Percentiles rank a stretch among this genome's conserved stretches.
Conservation (phyloP, 1,284 basidiomycete species). For the Rhodotorula sp. region DNA sequence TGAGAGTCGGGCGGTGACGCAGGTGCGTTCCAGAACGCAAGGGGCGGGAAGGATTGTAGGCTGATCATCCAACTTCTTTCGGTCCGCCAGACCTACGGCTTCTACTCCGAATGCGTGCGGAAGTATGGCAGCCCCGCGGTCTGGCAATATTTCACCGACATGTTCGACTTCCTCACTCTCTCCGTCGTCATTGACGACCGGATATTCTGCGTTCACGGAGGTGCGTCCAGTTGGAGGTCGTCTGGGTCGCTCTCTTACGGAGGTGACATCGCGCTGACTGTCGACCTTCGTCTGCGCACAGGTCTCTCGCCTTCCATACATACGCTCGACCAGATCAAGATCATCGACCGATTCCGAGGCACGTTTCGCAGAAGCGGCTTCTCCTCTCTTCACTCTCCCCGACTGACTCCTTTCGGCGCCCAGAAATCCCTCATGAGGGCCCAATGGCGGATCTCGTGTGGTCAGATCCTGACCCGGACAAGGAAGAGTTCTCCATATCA, state of each 20-base stretch:
- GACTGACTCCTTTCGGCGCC: background rate
- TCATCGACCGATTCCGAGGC: constrained; percentile 97
- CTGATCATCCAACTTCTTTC: background rate
- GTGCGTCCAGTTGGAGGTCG: constrained; percentile 51
- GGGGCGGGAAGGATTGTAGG: background rate
- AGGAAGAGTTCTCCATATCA: constrained; percentile 98
- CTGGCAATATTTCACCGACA: constrained; percentile 99
- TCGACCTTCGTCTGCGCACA: constrained; percentile 46
- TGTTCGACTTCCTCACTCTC: constrained; percentile 99
- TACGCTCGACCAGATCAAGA: constrained; percentile 99
- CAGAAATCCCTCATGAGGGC: constrained; percentile 98
- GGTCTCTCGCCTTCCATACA: constrained; percentile 96
- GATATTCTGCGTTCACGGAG: constrained; percentile 99
- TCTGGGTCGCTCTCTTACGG: background rate
- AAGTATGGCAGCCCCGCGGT: constrained; percentile 94
- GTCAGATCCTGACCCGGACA: constrained; percentile 99
- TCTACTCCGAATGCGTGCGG: constrained; percentile 96
- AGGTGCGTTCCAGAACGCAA: constrained; percentile 59
- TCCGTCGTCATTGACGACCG: constrained; percentile 98
- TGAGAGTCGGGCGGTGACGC: constrained; percentile 95
- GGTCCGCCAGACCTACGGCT: constrained; percentile 82
- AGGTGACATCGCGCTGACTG: background rate
- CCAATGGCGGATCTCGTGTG: constrained; percentile 99
- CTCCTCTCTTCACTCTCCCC: background rate
- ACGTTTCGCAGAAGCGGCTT: constrained; percentile 22